phyloP scores from a whole-genome alignment of 768 basidiomycete genomes.

The Termitomyces sp. region DNA sequence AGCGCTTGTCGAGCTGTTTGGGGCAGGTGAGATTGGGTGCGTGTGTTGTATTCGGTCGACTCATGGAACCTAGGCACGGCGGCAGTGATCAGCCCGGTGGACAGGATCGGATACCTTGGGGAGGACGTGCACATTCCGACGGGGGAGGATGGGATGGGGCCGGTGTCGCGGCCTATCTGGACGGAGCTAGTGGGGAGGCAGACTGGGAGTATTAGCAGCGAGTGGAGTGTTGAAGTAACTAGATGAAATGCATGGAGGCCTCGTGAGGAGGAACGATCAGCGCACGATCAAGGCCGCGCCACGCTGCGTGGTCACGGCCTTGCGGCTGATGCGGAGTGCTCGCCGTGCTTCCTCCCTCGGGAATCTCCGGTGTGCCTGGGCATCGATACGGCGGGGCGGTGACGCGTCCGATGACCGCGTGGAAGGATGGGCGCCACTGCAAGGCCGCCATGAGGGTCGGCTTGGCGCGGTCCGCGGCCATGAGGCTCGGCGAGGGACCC shows the following conservation, averaged over 20 bases:
- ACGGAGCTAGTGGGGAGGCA: slow-evolving; percentile 76
- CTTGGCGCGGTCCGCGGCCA: too few relatives aligned
- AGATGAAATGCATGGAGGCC: too few relatives aligned
- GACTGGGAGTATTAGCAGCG: slow-evolving; percentile 68
- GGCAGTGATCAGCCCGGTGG: slow-evolving; percentile 67
- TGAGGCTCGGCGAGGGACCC: not conserved
- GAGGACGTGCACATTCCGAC: slow-evolving; percentile 60
- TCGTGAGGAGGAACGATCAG: too few relatives aligned
- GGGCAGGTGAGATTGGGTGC: slow-evolving; percentile 45
- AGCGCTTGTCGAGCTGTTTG: slow-evolving; percentile 75
- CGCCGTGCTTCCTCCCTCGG: too few relatives aligned
- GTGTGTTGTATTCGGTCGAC: not conserved
- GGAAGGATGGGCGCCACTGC: not conserved
- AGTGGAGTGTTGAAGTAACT: slow-evolving; percentile 64
- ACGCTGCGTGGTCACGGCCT: too few relatives aligned
- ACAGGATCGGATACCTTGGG: slow-evolving; percentile 69
- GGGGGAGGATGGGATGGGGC: slow-evolving; percentile 73
- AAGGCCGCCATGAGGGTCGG: not conserved
- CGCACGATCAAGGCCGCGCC: too few relatives aligned
- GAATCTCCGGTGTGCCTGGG: not conserved
- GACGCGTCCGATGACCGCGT: not conserved
- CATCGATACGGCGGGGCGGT: not conserved
- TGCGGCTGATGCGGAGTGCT: too few relatives aligned
- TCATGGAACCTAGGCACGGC: slow-evolving; percentile 50
- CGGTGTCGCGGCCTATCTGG: slow-evolving; percentile 67